Evolutionary conservation across 2,329 filamentous ascomycete species (phyloP).

Genomic region (Aspergillus calidoustus): DNA sequence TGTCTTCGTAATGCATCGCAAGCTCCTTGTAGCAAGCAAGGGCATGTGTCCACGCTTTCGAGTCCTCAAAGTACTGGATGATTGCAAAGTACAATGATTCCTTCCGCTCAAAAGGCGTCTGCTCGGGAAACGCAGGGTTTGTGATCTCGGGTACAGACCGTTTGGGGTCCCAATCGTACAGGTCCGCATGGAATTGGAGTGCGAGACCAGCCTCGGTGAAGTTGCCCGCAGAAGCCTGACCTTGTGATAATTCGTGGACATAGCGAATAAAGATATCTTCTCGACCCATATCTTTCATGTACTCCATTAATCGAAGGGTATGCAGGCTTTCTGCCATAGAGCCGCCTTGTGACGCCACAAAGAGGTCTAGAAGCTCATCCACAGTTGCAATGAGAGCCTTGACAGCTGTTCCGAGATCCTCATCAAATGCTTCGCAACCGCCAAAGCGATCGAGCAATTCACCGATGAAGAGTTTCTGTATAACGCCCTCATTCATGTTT

Average conservation of each 20-base stretch:
- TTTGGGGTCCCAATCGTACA: slow-evolving; percentile 87
- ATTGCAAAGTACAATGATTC: slow-evolving; percentile 92
- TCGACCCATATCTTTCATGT: slow-evolving; percentile 93
- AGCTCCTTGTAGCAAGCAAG: slow-evolving; percentile 88
- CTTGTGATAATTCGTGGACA: slow-evolving; percentile 83
- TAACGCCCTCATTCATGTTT: slow-evolving; percentile 81
- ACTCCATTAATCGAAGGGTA: slow-evolving; percentile 90
- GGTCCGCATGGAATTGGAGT: slow-evolving; percentile 84
- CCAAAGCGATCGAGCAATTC: slow-evolving; percentile 84
- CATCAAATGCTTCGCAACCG: slow-evolving; percentile 68
- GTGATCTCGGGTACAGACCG: slow-evolving; percentile 67
- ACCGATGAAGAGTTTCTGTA: slow-evolving; percentile 89
- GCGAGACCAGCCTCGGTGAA: slow-evolving; percentile 87
- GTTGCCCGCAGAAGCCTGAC: slow-evolving; percentile 77
- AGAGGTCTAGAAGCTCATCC: slow-evolving; percentile 86
- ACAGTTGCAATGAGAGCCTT: slow-evolving; percentile 81
- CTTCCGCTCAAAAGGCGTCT: slow-evolving; percentile 89
- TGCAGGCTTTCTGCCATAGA: slow-evolving; percentile 81
- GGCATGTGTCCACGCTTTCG: slow-evolving; percentile 90
- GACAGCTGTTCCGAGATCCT: slow-evolving; percentile 75
- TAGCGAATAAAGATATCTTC: slow-evolving; percentile 97
- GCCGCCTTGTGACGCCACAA: slow-evolving; percentile 85
- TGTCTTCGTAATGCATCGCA: slow-evolving; percentile 86
- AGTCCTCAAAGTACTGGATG: slow-evolving; percentile 92
- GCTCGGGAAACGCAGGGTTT: slow-evolving; percentile 79